These are phyloP conservation scores for Diaporthe vaccinii DNA, from an alignment of 2,329 filamentous ascomycete species.

Conservation along the genomic window DNA sequence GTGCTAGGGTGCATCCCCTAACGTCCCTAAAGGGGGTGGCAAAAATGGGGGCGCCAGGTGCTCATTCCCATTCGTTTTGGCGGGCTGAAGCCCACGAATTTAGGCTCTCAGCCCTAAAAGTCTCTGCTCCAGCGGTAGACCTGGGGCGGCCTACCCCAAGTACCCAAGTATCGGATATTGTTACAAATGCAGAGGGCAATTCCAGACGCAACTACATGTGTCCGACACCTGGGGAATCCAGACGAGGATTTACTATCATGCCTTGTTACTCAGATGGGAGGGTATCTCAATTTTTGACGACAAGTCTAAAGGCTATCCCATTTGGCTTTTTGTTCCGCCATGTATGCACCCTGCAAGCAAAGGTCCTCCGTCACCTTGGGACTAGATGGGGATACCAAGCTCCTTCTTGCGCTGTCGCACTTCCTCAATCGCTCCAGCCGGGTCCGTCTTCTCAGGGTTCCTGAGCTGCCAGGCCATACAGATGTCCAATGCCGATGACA, in stretches of 20 bases:
- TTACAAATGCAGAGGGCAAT: background rate
- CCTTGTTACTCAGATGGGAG: background rate
- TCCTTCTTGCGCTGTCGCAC: conserved; percentile 66
- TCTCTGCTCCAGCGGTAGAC: background rate
- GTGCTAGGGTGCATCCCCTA: background rate
- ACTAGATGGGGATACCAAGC: conserved; percentile 57
- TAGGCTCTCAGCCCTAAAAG: background rate
- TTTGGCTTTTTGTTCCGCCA: background rate
- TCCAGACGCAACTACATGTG: background rate
- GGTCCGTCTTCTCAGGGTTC: conserved; percentile 76
- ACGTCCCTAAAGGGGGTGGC: background rate
- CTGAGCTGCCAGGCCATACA: conserved; percentile 91
- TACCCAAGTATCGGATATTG: background rate
- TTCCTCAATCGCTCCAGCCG: conserved; percentile 70
- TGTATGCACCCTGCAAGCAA: background rate
- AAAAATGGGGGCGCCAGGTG: background rate
- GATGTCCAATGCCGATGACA: conserved; percentile 82
- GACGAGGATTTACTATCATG: background rate
- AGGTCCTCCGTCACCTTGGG: background rate
- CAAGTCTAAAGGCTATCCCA: background rate
- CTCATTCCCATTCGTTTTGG: background rate
- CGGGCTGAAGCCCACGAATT: background rate
- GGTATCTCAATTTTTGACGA: conserved; percentile 12
- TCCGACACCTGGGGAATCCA: background rate
- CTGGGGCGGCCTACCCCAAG: background rate